Evolutionary conservation across 2,329 filamentous ascomycete genomes (phyloP).

Genomic region (Ploettnerulaceae sp.): DNA sequence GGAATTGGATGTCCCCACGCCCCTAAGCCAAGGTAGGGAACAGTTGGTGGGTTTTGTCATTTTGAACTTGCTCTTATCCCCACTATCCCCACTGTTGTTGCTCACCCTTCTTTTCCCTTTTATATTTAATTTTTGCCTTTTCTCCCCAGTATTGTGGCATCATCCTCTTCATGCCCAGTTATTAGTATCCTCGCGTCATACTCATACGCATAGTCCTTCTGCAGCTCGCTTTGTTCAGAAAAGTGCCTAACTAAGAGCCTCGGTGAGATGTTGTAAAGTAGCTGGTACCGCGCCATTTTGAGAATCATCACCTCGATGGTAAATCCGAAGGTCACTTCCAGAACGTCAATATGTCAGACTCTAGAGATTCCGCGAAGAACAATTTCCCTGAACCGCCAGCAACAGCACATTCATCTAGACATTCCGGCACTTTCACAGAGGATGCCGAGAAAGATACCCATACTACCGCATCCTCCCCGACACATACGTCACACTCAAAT

Average conservation of each 20-base stretch:
- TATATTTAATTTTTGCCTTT: background rate
- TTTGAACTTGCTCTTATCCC: conserved; percentile 1
- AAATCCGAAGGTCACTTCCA: background rate
- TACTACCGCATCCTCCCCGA: conserved; percentile 11
- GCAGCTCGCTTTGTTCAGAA: too few relatives aligned
- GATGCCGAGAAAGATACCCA: conserved; percentile 23
- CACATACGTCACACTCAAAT: conserved; percentile 20
- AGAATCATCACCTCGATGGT: background rate
- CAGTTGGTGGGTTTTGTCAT: conserved; percentile 9
- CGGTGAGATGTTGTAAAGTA: background rate
- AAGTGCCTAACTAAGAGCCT: conserved; percentile 3
- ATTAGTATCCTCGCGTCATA: too few relatives aligned
- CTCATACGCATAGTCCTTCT: too few relatives aligned
- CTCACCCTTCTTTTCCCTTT: background rate
- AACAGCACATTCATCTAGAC: background rate
- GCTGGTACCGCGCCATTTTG: background rate
- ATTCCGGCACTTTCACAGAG: background rate
- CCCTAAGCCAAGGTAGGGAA: background rate
- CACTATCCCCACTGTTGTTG: conserved; percentile 6
- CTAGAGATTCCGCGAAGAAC: conserved; percentile 19
- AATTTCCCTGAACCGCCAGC: conserved; percentile 9
- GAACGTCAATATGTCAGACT: conserved; percentile 16
- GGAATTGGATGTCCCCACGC: background rate
- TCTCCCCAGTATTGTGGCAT: background rate
- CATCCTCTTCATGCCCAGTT: background rate